These are phyloP conservation scores for Penicillium pancosmium DNA, from an alignment of 495 filamentous ascomycete genomes.

Conservation along the genomic window DNA sequence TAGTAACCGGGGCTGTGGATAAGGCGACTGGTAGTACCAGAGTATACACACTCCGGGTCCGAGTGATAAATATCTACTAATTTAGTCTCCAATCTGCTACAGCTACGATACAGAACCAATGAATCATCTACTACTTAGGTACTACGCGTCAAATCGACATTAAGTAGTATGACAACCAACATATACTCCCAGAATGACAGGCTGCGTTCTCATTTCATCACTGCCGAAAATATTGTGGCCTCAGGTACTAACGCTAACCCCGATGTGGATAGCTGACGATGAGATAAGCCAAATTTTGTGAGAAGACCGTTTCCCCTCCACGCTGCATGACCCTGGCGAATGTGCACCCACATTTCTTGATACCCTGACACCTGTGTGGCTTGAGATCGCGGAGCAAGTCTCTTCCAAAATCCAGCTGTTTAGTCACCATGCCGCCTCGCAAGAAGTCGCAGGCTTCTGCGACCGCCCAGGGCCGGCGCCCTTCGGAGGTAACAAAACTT, in stretches of 20 bases:
- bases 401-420: constrained; percentile 4
- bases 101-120: no score
- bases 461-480: constrained; percentile 23
- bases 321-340: constrained; percentile 10
- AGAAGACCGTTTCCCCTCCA: constrained; percentile 25
- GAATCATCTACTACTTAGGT: no score
- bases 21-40: no score
- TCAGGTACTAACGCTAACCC: constrained; percentile 24
- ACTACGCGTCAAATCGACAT: no score
- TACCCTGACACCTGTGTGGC: constrained; percentile 13
- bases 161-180: no score
- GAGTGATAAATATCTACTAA: no score
- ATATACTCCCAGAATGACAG: no score
- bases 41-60: no score
- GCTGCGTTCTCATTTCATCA: no score
- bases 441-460: constrained; percentile 33
- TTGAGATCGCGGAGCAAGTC: constrained; percentile 8
- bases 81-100: no score
- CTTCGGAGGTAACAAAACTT: constrained; percentile 38
- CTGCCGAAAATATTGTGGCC: constrained; percentile 8
- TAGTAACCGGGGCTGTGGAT: no score
- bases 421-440: constrained; percentile 35
- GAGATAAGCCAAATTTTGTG: constrained; percentile 35
- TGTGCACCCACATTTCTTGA: constrained; percentile 7
- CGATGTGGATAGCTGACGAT: constrained; percentile 25